A percentile compares a stretch with the other conserved stretches of the same genome.
These are phyloP conservation scores for Calamus simplicifolius DNA, from an alignment of 176 grass and related monocot species.

Conservation along the genomic window DNA sequence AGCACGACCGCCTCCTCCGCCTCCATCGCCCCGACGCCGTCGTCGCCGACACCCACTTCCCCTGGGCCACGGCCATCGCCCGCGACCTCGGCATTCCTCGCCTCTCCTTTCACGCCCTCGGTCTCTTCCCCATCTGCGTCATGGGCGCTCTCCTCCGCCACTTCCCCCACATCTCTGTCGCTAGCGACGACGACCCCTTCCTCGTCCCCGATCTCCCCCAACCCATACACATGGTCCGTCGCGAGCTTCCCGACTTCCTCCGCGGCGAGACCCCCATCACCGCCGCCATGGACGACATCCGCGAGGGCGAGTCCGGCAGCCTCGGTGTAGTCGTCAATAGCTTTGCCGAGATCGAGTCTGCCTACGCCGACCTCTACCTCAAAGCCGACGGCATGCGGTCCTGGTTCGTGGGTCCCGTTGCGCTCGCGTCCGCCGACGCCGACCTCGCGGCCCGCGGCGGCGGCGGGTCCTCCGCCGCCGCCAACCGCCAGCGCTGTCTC, in stretches of 20 bases:
- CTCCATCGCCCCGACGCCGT: slow-evolving; percentile 7
- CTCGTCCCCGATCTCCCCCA: neutral
- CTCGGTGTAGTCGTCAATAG: slow-evolving; percentile 7
- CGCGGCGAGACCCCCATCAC: neutral
- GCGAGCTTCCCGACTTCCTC: neutral
- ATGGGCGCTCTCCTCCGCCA: neutral
- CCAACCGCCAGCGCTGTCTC: neutral
- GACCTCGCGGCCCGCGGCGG: neutral
- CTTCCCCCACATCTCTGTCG: neutral
- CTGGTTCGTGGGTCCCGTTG: slow-evolving; percentile 9
- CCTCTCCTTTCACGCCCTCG: neutral
- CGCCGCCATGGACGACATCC: neutral
- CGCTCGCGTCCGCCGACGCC: neutral
- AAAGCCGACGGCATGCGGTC: neutral
- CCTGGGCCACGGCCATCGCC: slow-evolving; percentile 1
- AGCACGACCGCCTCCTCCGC: neutral
- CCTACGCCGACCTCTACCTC: slow-evolving; percentile 1
- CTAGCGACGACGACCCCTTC: neutral
- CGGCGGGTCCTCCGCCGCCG: neutral
- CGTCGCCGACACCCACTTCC: slow-evolving; percentile 1
- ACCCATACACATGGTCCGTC: neutral
- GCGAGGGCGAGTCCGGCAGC: neutral
- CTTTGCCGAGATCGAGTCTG: slow-evolving; percentile 1
- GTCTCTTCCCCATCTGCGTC: neutral
- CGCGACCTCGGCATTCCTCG: slow-evolving; percentile 5